phyloP scores from a whole-genome alignment of 805 yeast species.

The Metschnikowia gelsemii region DNA sequence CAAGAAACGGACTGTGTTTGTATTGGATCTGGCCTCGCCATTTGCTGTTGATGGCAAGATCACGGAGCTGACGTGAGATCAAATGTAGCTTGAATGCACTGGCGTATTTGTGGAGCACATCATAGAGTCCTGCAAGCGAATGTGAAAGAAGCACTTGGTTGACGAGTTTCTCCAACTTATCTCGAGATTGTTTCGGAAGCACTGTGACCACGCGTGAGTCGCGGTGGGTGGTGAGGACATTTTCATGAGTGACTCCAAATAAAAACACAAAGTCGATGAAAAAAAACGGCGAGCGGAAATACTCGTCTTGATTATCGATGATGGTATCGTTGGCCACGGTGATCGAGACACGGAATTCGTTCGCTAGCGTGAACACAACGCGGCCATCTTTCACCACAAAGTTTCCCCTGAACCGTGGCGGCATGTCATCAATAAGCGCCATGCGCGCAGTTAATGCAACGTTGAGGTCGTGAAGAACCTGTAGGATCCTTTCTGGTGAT shows the following conservation, averaged over 20 bases:
- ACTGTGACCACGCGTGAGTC: slow-evolving; percentile 27
- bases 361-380: slow-evolving; percentile 58
- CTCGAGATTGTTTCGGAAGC: slow-evolving; percentile 32
- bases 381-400: slow-evolving; percentile 76
- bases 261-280: slow-evolving; percentile 73
- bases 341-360: slow-evolving; percentile 60
- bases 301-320: slow-evolving; percentile 49
- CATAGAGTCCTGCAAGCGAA: slow-evolving; percentile 54
- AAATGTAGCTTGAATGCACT: slow-evolving; percentile 63
- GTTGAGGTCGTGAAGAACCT: slow-evolving; percentile 66
- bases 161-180: slow-evolving; percentile 52
- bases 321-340: slow-evolving; percentile 64
- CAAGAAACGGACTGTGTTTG: slow-evolving; percentile 52
- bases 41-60: slow-evolving; percentile 41
- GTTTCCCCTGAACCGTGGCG: slow-evolving; percentile 54
- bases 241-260: slow-evolving; percentile 47
- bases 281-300: slow-evolving; percentile 59
- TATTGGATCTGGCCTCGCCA: slow-evolving; percentile 66
- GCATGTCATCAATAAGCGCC: slow-evolving; percentile 65
- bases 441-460: slow-evolving; percentile 70
- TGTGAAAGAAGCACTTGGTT: slow-evolving; percentile 50
- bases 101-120: slow-evolving; percentile 56
- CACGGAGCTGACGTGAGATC: slow-evolving; percentile 55
- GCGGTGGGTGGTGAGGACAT: slow-evolving; percentile 31
- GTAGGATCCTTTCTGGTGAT: slow-evolving; percentile 54